These are phyloP conservation scores for Calonectria multiphialidica DNA, from an alignment of 2,329 filamentous ascomycete genomes.

Conservation along the genomic window DNA sequence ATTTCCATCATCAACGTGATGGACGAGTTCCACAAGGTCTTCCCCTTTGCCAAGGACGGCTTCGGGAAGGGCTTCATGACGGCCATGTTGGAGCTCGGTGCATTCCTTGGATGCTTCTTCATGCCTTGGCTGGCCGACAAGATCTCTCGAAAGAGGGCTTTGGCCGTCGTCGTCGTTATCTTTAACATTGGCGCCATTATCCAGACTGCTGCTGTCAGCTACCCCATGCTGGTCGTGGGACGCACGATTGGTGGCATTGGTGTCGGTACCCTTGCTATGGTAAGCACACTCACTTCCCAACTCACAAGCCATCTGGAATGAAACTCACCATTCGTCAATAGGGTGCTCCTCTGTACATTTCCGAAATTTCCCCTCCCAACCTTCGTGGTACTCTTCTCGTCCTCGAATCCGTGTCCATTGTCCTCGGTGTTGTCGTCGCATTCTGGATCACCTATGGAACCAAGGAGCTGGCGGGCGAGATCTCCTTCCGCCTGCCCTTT, in stretches of 20 bases:
- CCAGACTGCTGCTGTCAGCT: constrained; percentile 62
- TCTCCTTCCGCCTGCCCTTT: constrained; percentile 60
- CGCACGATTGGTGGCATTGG: constrained; percentile 67
- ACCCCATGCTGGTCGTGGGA: constrained; percentile 63
- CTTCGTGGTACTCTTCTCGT: constrained; percentile 46
- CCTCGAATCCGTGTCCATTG: constrained; percentile 47
- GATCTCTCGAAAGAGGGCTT: constrained; percentile 65
- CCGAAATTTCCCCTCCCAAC: constrained; percentile 45
- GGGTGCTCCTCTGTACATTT: constrained; percentile 42
- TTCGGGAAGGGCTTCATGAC: constrained; percentile 43
- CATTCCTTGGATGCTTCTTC: constrained; percentile 27
- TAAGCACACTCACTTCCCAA: constrained; percentile 30
- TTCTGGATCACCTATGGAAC: constrained; percentile 57
- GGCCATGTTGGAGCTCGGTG: constrained; percentile 41
- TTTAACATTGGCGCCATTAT: constrained; percentile 67
- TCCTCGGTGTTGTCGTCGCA: constrained; percentile 46
- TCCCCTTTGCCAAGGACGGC: constrained; percentile 45
- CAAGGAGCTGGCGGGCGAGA: constrained; percentile 52
- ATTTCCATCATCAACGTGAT: constrained; percentile 58
- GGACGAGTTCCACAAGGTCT: constrained; percentile 54
- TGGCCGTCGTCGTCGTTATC: constrained; percentile 62
- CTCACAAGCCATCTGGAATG: not conserved
- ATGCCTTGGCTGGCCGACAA: constrained; percentile 32
- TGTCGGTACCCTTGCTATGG: constrained; percentile 63
- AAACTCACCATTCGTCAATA: constrained; percentile 7